Conservation (phyloP, 257 asterid genomes). For the Gardenia jasminoides region DNA sequence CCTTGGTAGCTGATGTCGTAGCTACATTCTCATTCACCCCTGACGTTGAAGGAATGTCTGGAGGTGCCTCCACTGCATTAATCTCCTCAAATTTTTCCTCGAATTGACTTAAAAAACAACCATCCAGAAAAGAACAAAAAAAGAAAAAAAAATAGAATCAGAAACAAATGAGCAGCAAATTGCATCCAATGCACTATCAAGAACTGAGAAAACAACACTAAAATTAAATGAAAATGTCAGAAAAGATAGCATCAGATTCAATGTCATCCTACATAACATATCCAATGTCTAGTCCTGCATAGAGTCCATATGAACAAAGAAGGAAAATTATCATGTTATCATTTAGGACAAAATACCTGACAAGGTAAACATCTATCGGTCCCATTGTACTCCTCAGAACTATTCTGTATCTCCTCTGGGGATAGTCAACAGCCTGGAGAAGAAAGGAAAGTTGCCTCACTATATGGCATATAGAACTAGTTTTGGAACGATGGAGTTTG, state of each 20-base stretch:
- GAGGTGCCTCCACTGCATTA: constrained; percentile 47
- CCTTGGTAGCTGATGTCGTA: constrained; percentile 35
- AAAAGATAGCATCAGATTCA: background rate
- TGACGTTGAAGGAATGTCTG: constrained; percentile 56
- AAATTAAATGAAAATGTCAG: background rate
- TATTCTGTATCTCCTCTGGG: constrained; percentile 85
- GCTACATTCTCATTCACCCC: constrained; percentile 41
- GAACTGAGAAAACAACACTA: background rate
- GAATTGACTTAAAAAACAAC: constrained; percentile 52
- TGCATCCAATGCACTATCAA: background rate
- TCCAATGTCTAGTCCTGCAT: background rate
- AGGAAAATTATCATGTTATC: background rate
- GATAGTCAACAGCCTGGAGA: constrained; percentile 82
- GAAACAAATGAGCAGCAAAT: background rate
- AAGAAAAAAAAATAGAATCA: background rate
- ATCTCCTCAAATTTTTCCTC: constrained; percentile 78
- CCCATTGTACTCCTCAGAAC: constrained; percentile 92
- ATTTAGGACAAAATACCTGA: constrained; percentile 52
- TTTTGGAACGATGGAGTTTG: background rate
- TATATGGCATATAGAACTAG: background rate
- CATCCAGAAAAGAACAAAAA: background rate
- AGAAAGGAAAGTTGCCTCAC: background rate
- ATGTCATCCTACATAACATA: background rate
- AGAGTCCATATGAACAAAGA: background rate
- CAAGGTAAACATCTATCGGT: constrained; percentile 81